Evolutionary conservation across 2,329 filamentous ascomycete species (phyloP), one percentile per base, ranked within the genome.

Genomic region (Metarhizium robertsii): DNA sequence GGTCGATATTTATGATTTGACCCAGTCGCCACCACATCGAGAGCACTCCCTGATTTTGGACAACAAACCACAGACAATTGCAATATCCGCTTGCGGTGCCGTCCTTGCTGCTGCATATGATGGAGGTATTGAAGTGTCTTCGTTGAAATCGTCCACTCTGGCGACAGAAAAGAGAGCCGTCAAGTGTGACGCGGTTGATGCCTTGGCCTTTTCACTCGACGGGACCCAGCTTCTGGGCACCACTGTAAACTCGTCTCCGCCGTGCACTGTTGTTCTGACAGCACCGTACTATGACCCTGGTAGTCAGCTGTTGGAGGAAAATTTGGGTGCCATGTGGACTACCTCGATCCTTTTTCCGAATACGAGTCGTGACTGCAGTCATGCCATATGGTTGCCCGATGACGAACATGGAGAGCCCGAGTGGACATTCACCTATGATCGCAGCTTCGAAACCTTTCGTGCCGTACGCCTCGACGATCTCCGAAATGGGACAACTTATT

Each of bases 91-190:
- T 1, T 88, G 87, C 60, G 90, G 89, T 29, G 84, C 86, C 47
- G 88, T 96, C 14, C 73, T 96, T 49, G 91, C 91, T 29, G 87
- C 90, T 16, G 90, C 90, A 7, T 95, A 92, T 69, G 85, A 90
- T 65, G 88, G 88, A 55, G 89, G 88, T n/a, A 92, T 96, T 59
- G 91, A 96, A 68, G 88, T 96, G 0, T 85, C 88, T 32, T 88
- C 90, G 5, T 74, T 95, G 43, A 82, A 81, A 50, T 76, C 85
- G 2, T 80, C 77, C 53, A 83, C 82, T 30, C 64, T 86, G 32
- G 70, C 80, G 13, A 87, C 82, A 0, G 86, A 91, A 61, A 79
- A 86, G 63, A 79, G 89, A 61, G 82, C 88, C 11, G 88, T 92
- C 56, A 90, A 91, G 64, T 92, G 88, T 64, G 85, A 88, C 64